Conservation (phyloP, 148 eudicot genomes). For the Amaranthus hypochondriacus region DNA sequence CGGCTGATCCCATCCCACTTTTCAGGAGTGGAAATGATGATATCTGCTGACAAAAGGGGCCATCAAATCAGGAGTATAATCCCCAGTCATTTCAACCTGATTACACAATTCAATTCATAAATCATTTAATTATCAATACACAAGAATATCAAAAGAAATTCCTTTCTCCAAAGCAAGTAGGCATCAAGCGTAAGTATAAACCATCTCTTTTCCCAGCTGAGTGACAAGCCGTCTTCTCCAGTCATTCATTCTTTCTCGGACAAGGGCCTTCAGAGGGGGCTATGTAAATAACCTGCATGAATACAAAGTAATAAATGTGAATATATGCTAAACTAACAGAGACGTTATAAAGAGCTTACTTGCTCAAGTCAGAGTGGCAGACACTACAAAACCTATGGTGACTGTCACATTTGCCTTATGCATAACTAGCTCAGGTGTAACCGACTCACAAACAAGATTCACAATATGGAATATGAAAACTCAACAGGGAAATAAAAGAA, state of each 20-base stretch:
- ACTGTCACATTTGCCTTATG: background rate
- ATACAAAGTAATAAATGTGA: background rate
- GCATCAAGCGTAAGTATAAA: conserved; percentile 20
- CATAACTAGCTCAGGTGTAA: background rate
- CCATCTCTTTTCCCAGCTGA: conserved; percentile 91
- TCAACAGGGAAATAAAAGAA: background rate
- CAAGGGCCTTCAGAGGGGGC: conserved; percentile 98
- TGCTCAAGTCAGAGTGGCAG: background rate
- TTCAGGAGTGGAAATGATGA: conserved; percentile 96
- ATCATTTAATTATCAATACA: background rate
- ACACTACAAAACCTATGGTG: background rate
- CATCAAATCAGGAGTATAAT: conserved; percentile 84
- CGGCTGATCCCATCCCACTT: conserved; percentile 99
- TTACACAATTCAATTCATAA: conserved; percentile 8
- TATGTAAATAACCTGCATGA: conserved; percentile 80
- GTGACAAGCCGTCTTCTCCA: conserved; percentile 87
- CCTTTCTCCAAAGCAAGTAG: background rate
- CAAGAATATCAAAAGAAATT: background rate
- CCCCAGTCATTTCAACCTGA: conserved; percentile 99
- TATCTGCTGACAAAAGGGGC: conserved; percentile 93
- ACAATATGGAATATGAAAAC: background rate
- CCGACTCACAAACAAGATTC: background rate
- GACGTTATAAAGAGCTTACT: background rate
- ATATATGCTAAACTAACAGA: background rate
- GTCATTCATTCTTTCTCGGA: conserved; percentile 94